Evolutionary conservation across 164 flowering plant genomes (phyloP), one percentile per base, ranked within the genome.

Genomic region (Paratinospora sagittata): DNA sequence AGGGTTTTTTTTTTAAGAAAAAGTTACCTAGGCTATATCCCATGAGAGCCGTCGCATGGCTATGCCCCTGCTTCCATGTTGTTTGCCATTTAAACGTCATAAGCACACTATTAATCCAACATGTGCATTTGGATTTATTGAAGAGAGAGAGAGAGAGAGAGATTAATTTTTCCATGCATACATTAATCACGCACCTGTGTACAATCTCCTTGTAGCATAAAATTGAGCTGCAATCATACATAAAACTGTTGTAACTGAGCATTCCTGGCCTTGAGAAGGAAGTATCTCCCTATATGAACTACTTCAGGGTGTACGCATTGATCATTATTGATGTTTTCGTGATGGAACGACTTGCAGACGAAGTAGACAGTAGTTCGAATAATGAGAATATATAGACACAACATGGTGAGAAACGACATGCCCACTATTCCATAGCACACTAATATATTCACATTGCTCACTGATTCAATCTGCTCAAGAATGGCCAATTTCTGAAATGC

Each of bases 311-410:
- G n/a, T n/a, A n/a, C n/a, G 67, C 6, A 75, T 47, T 0, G 87
- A 80, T 68, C 14, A 43, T 81, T 87, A 60, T 85, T 88, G 23
- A 84, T 82, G 75, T 67, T 85, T 75, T 87, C 88, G 58, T 83
- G 86, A 71, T 84, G 87, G 23, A 81, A 83, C 0, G 90, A 82
- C 62, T 87, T 87, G 81, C 90, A 87, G 19, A 85, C 81, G 49
- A 85, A 82, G 71, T 87, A 87, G 6, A 85, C 52, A 11, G 85
- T 74, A 0, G 87, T 82, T 36, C 84, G 85, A 6, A 79, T 43
- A 12, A 85, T 80, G 9, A 82, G 77, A 2, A 78, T 81, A 12
- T 81, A 68, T 2, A 84, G 71, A 26, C 79, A 55, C 66, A 82
- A 21, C 73, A 26, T 13, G 13, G 73, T 39, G n/a, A 84, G 69